phyloP scores from a whole-genome alignment of 78 protist genomes.

The Pirum gemmata region DNA sequence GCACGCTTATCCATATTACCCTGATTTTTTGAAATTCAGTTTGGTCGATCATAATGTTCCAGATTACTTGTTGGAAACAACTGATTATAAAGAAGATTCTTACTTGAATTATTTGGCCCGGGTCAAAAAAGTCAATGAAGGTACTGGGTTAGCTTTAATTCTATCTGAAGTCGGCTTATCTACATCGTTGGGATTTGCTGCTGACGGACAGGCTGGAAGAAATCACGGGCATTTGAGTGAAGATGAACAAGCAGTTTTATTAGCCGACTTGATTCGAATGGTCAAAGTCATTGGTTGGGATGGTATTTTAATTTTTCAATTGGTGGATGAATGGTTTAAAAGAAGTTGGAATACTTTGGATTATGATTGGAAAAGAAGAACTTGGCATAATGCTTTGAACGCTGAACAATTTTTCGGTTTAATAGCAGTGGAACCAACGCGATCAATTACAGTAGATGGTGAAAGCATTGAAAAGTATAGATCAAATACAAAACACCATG shows the following conservation, averaged over 20 bases:
- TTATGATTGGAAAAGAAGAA: slow-evolving; percentile 1
- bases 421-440: slow-evolving; percentile 9
- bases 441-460: background rate
- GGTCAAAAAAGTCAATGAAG: background rate
- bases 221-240: background rate
- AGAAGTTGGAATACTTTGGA: slow-evolving; percentile 15
- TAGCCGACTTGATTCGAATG: background rate
- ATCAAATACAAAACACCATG: no score
- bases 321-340: slow-evolving; percentile 49
- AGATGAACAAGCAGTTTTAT: background rate
- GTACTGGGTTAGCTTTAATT: background rate
- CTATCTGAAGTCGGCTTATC: slow-evolving; percentile 27
- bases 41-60: background rate
- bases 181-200: slow-evolving; percentile 32
- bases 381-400: slow-evolving; percentile 15
- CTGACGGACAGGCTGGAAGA: background rate
- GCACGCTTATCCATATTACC: slow-evolving; percentile 26
- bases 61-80: background rate
- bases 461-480: no score
- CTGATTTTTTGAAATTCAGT: background rate
- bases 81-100: background rate
- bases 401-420: slow-evolving; percentile 38
- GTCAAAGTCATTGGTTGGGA: background rate
- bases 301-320: slow-evolving; percentile 17
- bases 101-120: background rate